A percentile compares a stretch with the other conserved stretches of the same genome.
phyloP scores from a whole-genome alignment of 148 eudicot genomes.

The Chenopodium formosanum region DNA sequence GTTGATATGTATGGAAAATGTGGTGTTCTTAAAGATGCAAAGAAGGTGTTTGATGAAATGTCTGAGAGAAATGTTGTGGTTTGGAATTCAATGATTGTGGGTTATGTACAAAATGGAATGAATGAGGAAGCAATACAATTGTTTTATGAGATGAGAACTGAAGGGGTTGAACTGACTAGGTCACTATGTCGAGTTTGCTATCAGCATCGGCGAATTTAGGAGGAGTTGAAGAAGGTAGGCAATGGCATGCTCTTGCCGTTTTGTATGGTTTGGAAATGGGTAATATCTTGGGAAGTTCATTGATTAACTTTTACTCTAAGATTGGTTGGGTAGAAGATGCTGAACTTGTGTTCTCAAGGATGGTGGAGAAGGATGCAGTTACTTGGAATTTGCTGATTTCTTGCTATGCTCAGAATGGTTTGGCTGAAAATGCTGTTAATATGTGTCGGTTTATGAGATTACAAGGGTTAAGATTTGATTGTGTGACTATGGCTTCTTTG shows the following conservation, averaged over 20 bases:
- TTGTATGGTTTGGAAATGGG: conserved; percentile 43
- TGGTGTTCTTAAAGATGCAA: conserved; percentile 41
- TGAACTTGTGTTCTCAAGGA: conserved; percentile 42
- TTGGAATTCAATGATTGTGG: conserved; percentile 55
- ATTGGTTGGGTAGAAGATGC: conserved; percentile 46
- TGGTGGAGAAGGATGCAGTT: conserved; percentile 55
- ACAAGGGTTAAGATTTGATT: conserved; percentile 44
- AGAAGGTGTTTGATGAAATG: conserved; percentile 47
- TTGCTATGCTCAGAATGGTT: conserved; percentile 47
- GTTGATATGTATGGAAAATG: conserved; percentile 72
- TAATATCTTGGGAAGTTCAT: conserved; percentile 54
- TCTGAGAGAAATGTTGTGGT: conserved; percentile 44
- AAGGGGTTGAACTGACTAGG: conserved; percentile 54
- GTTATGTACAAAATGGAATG: conserved; percentile 56
- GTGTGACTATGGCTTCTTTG: conserved; percentile 48
- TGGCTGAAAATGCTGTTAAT: conserved; percentile 30
- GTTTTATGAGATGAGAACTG: conserved; percentile 47
- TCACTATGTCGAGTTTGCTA: conserved; percentile 47
- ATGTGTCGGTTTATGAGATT: conserved; percentile 45
- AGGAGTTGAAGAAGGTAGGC: conserved; percentile 48
- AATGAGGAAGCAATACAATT: conserved; percentile 46
- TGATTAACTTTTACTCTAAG: conserved; percentile 54
- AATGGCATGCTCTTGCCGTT: conserved; percentile 53
- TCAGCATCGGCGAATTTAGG: conserved; percentile 53
- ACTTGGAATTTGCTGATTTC: conserved; percentile 62